Evolutionary conservation across 352 stramenopile species (phyloP), one percentile per base, ranked within the genome.

Genomic region (Pythium aquatile): DNA sequence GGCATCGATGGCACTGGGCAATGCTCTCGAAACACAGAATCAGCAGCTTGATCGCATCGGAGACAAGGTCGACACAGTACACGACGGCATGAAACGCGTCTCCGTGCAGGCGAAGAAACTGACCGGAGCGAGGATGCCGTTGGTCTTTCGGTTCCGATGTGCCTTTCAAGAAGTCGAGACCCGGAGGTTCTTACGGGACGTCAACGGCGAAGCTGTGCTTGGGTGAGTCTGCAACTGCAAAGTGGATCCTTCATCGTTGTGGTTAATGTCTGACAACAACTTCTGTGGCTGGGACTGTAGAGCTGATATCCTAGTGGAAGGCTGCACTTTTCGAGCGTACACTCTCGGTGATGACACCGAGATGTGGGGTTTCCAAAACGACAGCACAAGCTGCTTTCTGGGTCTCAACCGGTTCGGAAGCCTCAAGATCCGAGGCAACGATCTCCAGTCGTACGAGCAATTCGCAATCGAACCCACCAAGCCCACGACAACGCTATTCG

Each of bases 331-430:
- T 52, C 85, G 85, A 49, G 83, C 83, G 10, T 94, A 88, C 55
- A 91, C 83, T 10, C 35, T 90, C 9, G 80, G 79, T n/a, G 81
- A 90, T n/a, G 81, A 88, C 49, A 85, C 69, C 1, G 82, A 94
- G 35, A 72, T 91, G 2, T 94, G 83, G 83, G 85, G 85, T 2
- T 91, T 94, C 56, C 83, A 90, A 58, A 90, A 81, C 55, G 85
- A 92, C 40, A 77, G 69, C 14, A 83, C 83, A 2, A 86, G 74
- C 57, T 54, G 78, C 8, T 94, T 90, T 63, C 55, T 94, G 5
- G 85, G 85, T 6, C 68, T 94, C 47, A 94, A 91, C 40, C 78
- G 78, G 1, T 87, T 81, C 48, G 85, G 85, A 24, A 78, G 77
- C 14, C 52, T 94, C 1, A 92, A 90, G 61, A 74, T 92, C 9